A percentile compares a stretch with the other conserved stretches of the same genome.
phyloP scores from a whole-genome alignment of 108 stramenopile species.

The Ochromonas danica region DNA sequence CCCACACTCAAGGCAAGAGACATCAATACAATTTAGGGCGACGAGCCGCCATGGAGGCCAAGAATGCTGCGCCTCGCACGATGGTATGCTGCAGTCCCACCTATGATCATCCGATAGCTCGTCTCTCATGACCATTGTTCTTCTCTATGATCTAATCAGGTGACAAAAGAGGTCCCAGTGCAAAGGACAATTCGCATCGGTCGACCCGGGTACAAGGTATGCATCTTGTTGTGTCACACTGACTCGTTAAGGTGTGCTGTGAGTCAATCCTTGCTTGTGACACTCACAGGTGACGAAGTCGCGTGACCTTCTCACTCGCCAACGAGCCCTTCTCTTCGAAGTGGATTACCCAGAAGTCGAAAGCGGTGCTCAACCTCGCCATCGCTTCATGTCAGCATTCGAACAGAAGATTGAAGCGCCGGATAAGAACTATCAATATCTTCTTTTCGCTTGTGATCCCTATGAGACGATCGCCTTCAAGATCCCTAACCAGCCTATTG shows the following conservation, averaged over 20 bases:
- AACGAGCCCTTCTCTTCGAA: slow-evolving; percentile 88
- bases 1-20: slow-evolving; percentile 98
- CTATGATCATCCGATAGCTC: too few species aligned
- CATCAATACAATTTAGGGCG: slow-evolving; percentile 91
- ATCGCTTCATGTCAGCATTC: slow-evolving; percentile 98
- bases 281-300: slow-evolving; percentile 74
- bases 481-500: slow-evolving; percentile 91
- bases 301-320: slow-evolving; percentile 73
- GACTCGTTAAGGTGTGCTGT: too few species aligned
- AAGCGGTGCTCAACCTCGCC: slow-evolving; percentile 82
- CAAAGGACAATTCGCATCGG: slow-evolving; percentile 78
- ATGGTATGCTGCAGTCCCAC: slow-evolving; percentile 39
- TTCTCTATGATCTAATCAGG: too few species aligned
- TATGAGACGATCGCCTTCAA: slow-evolving; percentile 99
- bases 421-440: slow-evolving; percentile 89
- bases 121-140: too few species aligned
- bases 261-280: too few species aligned
- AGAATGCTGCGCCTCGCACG: slow-evolving; percentile 7
- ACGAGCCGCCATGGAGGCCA: slow-evolving; percentile 62
- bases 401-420: slow-evolving; percentile 93
- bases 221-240: too few species aligned
- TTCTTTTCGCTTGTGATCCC: slow-evolving; percentile 95
- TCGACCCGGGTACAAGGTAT: slow-evolving; percentile 92
- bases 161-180: neutral
- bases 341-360: slow-evolving; percentile 92